Conservation (phyloP, 495 filamentous ascomycete species). For the Penicillium verhagenii region DNA sequence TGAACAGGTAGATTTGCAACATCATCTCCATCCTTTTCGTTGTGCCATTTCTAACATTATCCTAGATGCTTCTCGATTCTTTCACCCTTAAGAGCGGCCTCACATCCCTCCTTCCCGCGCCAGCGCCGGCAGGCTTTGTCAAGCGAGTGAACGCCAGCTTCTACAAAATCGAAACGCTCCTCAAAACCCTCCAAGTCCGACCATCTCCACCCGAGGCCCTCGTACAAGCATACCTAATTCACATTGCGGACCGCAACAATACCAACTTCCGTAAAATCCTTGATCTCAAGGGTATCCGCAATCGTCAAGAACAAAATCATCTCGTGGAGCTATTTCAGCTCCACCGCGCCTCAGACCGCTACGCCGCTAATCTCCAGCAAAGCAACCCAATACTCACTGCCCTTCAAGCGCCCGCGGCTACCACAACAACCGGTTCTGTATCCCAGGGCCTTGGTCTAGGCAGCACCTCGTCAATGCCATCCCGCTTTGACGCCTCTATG, state of each 20-base stretch:
- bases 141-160: conserved; percentile 87
- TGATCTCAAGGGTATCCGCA: conserved; percentile 83
- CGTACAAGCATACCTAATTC: conserved; percentile 93
- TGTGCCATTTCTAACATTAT: not conserved
- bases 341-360: conserved; percentile 63
- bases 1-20: conserved; percentile 72
- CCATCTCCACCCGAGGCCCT: conserved; percentile 88
- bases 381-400: conserved; percentile 44
- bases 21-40: not conserved
- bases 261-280: conserved; percentile 96
- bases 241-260: conserved; percentile 87
- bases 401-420: conserved; percentile 39
- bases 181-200: conserved; percentile 95
- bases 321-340: conserved; percentile 88
- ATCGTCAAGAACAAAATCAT: conserved; percentile 72
- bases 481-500: conserved; percentile 72
- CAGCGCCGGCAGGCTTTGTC: conserved; percentile 63
- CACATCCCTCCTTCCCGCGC: conserved; percentile 40
- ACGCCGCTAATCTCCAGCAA: conserved; percentile 44
- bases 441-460: conserved; percentile 42
- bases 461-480: conserved; percentile 44
- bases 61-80: conserved; percentile 91
- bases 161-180: conserved; percentile 82
- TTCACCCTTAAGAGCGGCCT: conserved; percentile 88
- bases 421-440: conserved; percentile 39